phyloP scores from a whole-genome alignment of 2,329 filamentous ascomycete species.

The Sclerotinia borealis region DNA sequence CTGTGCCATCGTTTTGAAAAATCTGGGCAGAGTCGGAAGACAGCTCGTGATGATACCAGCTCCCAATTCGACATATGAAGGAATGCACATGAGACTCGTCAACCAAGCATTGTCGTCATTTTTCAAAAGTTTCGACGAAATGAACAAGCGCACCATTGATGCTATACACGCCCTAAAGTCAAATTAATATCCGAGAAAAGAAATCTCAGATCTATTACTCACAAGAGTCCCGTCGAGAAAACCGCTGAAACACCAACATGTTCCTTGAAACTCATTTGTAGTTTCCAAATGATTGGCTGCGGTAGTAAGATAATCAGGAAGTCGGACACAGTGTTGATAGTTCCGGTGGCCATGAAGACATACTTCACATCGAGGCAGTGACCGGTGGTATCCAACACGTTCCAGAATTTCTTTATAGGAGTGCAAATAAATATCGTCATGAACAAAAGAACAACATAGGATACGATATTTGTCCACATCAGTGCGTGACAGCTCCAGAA shows the following conservation, averaged over 20 bases:
- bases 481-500: not conserved
- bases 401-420: not conserved
- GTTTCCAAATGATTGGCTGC: not conserved
- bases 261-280: slow-evolving; percentile 2
- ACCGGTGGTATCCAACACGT: not conserved
- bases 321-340: not conserved
- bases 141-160: not conserved
- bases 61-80: not conserved
- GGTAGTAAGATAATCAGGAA: not conserved
- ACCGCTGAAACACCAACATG: not conserved
- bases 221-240: not conserved
- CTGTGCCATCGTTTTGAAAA: not conserved
- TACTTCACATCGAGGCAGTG: not conserved
- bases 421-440: not conserved
- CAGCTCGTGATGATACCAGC: not conserved
- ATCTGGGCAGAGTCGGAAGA: not conserved
- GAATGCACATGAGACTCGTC: not conserved
- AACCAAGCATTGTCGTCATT: not conserved
- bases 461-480: not conserved
- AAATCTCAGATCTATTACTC: not conserved
- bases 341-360: not conserved
- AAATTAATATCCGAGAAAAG: not conserved
- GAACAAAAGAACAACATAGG: not conserved
- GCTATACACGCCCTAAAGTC: not conserved
- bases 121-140: not conserved